Percentiles rank a stretch among this genome's conserved stretches.
Conservation (phyloP, 306 rosid genomes). For the Hippophae gyantsensis region DNA sequence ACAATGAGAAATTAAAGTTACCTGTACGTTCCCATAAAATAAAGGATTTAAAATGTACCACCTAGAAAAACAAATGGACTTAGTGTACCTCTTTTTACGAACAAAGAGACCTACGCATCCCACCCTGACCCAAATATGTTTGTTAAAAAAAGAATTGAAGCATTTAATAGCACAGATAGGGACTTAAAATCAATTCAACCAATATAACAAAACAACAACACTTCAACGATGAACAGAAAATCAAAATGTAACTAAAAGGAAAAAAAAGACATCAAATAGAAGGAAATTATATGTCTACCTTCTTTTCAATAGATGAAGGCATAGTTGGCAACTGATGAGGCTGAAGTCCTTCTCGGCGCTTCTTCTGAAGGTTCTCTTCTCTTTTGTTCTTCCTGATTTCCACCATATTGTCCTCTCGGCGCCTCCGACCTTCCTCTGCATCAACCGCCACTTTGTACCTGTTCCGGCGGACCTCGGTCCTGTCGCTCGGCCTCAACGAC, state of each 20-base stretch:
- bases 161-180: no score
- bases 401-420: not conserved
- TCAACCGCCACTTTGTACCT: slow-evolving; percentile 1
- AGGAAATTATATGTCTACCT: slow-evolving; percentile 17
- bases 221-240: not conserved
- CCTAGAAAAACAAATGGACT: no score
- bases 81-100: no score
- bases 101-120: no score
- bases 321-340: slow-evolving; percentile 7
- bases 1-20: no score
- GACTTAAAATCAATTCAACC: no score
- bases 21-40: no score
- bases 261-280: not conserved
- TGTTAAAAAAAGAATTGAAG: no score
- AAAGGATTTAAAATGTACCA: no score
- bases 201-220: no score
- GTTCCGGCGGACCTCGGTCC: not conserved
- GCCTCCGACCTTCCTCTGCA: slow-evolving; percentile 1
- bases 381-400: not conserved
- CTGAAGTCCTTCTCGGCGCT: not conserved
- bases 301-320: slow-evolving; percentile 26
- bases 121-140: no score
- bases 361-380: slow-evolving; percentile 2
- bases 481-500: not conserved
- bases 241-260: not conserved